Base-by-base conservation (phyloP, 345 rosid genomes). In the Excoecaria agallocha region DNA sequence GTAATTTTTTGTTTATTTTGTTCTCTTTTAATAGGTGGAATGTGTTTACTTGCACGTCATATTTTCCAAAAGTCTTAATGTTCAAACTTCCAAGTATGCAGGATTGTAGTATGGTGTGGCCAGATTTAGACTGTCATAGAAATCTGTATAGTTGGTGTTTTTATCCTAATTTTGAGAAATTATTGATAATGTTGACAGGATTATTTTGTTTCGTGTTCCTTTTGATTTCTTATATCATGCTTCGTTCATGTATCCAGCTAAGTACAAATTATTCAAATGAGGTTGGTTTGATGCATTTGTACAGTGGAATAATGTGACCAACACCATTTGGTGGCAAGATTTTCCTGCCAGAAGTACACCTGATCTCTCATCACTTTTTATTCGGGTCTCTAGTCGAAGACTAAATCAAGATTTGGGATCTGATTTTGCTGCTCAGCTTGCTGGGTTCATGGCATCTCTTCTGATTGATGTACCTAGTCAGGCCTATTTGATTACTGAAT, bases 271-370 rank as follows among this genome's bases (percentile, higher is more conserved):
- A 13, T 38, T 70, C 30, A 51, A 52, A 7, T 69, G 35, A 7
- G 58, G 24, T 16, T 35, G 24, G 22, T 43, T 41, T 64, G 16
- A 17, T 41, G 50, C 41, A 8, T 25, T 64, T 77, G 75, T 82
- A 61, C 93, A 94, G 98, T 94, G 98, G 98, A 85, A 85, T 77
- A 87, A 76, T 62, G 93, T 92, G 79, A 94, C 98, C 66, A 94
- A 94, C 82, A 90, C 93, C 7, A 68, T 94, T 72, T 94, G 97
- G 98, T 94, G 98, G 98, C 97, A 94, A 94, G 97, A 94, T 83
- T 94, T 94, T 70, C 98, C 96, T 49, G 73, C 80, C 49, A 86
- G 91, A 86, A 72, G 79, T 67, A 79, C 78, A 19, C 89, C 96
- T 68, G 88, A 89, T 85, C 78, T 83, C 77, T 84, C 82, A 66